Base-by-base conservation (phyloP, 1,284 basidiomycete species). In the Farysia itapuensis region DNA sequence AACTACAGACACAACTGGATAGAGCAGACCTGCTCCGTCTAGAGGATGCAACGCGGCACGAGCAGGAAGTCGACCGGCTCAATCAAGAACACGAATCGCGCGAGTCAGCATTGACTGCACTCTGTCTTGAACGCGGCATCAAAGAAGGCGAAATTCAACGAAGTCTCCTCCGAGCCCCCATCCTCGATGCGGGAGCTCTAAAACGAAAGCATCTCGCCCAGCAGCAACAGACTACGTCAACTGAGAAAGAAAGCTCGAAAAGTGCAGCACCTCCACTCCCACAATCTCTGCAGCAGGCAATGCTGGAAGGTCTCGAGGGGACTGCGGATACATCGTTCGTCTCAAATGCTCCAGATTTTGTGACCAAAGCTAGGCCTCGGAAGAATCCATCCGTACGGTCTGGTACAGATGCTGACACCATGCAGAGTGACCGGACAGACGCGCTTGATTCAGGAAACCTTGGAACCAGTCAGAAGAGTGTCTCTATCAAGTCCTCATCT, bases 271-370 rank as follows among this genome's bases (percentile, higher is more conserved):
- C 40, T 14, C 49, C 58, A 21, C 59, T 72, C 13, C 65, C 66
- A 6, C 42, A 56, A 8, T 72, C 69, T 2, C 33, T 74, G 8
- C 67, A 64, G 30, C 70, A 74, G 32, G 71, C 71, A 2, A 74
- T 74, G 71, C 51, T 65, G 3, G 70, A 71, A 4, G 68, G 64
- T 23, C 40, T 72, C 11, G 60, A 68, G 9, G n/a, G n/a, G n/a
- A n/a, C n/a, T n/a, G n/a, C n/a, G n/a, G n/a, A n/a, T n/a, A n/a
- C n/a, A n/a, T n/a, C n/a, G n/a, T n/a, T n/a, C n/a, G n/a, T n/a
- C n/a, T n/a, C n/a, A n/a, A n/a, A n/a, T n/a, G n/a, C n/a, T n/a
- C n/a, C n/a, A n/a, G n/a, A n/a, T n/a, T n/a, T n/a, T n/a, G n/a
- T n/a, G n/a, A n/a, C n/a, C n/a, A n/a, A n/a, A n/a, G n/a, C n/a